A percentile compares a stretch with the other conserved stretches of the same genome.
Evolutionary conservation across 352 stramenopile genomes (phyloP).

Genomic region (Blastocystis sp.): DNA sequence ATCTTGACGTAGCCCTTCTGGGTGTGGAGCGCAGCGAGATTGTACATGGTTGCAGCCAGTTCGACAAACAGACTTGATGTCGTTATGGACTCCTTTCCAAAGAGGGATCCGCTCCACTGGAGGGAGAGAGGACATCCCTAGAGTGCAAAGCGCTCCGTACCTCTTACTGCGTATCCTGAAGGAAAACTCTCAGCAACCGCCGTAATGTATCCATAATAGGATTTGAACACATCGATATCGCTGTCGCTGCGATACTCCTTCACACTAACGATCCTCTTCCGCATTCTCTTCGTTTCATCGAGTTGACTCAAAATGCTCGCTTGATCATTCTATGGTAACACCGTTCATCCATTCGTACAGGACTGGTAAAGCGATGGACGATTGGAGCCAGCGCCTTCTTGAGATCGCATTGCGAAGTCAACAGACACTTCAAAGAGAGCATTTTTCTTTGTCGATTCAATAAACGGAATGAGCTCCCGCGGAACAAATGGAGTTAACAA

Average conservation of each 20-base stretch:
- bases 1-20: neutral
- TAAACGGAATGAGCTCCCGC: neutral
- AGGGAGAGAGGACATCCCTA: neutral
- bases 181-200: neutral
- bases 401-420: neutral
- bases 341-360: neutral
- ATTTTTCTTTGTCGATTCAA: neutral
- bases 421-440: neutral
- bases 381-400: neutral
- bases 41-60: neutral
- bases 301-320: neutral
- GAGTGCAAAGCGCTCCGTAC: neutral
- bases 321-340: neutral
- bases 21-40: conserved; percentile 12
- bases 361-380: neutral
- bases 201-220: neutral
- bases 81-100: neutral
- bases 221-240: neutral
- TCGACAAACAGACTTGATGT: neutral
- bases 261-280: neutral
- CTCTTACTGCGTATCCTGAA: neutral
- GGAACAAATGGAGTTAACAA: neutral
- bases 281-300: neutral
- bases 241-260: neutral
- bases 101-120: neutral